Conservation (phyloP, 2,329 filamentous ascomycete species). For the Dichotomopilus funicola region DNA sequence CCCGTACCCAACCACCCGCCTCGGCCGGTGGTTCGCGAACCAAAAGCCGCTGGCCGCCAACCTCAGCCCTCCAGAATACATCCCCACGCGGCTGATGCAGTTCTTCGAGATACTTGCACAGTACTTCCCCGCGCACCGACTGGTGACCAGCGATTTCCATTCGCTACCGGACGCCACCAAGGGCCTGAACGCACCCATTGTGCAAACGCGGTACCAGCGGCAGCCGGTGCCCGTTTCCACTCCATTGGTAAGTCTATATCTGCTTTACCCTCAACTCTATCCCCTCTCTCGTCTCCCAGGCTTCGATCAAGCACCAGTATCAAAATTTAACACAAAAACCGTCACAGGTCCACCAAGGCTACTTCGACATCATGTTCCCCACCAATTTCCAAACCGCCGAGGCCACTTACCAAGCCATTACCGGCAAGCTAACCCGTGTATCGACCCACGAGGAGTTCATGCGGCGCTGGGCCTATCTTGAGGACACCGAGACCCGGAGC, state of each 20-base stretch:
- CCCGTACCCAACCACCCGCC: constrained; percentile 47
- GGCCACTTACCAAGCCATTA: constrained; percentile 86
- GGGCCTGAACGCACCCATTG: constrained; percentile 87
- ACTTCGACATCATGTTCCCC: constrained; percentile 98
- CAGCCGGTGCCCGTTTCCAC: constrained; percentile 85
- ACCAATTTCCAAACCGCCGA: constrained; percentile 91
- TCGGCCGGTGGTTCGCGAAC: constrained; percentile 56
- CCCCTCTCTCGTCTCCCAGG: no score
- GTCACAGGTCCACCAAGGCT: constrained; percentile 86
- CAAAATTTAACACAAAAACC: background rate
- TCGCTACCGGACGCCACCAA: constrained; percentile 73
- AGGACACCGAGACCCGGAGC: constrained; percentile 80
- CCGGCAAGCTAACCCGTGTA: constrained; percentile 82
- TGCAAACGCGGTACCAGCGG: constrained; percentile 87
- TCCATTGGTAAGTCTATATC: constrained; percentile 61
- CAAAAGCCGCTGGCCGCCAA: constrained; percentile 66
- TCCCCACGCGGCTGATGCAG: constrained; percentile 89
- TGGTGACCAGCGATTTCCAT: constrained; percentile 88
- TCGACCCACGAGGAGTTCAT: constrained; percentile 87
- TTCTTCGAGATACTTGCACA: constrained; percentile 88
- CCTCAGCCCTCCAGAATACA: constrained; percentile 79
- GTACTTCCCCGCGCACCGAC: constrained; percentile 83
- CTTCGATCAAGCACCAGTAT: no score
- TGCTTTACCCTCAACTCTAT: background rate
- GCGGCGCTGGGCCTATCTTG: constrained; percentile 79